Conservation (phyloP, 495 filamentous ascomycete genomes). For the Neurospora africana region DNA sequence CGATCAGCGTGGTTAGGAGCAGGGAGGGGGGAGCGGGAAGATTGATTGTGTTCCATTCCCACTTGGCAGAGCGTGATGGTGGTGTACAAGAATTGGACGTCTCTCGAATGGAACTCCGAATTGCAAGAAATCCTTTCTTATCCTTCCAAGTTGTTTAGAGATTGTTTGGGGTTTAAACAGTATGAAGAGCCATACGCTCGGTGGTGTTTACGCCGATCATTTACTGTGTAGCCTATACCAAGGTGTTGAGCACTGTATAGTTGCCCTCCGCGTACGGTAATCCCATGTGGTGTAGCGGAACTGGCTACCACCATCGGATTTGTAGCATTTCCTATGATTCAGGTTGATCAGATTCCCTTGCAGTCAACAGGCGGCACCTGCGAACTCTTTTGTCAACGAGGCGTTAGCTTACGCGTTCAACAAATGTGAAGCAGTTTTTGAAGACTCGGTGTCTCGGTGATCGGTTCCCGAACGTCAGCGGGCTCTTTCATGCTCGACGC, state of each 20-base stretch:
- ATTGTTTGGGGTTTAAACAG: neutral
- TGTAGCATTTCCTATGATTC: neutral
- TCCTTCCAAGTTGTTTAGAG: neutral
- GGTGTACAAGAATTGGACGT: neutral
- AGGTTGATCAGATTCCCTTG: neutral
- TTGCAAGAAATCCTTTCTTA: neutral
- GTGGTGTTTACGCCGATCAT: neutral
- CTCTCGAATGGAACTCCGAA: neutral
- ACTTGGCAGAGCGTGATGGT: neutral
- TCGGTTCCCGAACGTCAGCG: neutral
- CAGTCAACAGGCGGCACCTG: neutral
- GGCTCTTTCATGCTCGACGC: neutral
- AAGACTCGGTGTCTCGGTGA: neutral
- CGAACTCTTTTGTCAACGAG: neutral
- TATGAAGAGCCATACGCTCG: too few relatives aligned
- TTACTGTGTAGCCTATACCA: neutral
- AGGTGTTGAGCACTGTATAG: neutral
- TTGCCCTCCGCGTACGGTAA: neutral
- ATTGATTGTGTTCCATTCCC: neutral
- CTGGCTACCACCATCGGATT: neutral
- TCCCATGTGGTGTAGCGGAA: neutral
- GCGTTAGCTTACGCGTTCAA: neutral
- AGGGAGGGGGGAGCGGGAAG: neutral
- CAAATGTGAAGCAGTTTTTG: neutral
- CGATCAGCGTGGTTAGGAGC: conserved; percentile 11